Conservation (phyloP, 1,284 basidiomycete genomes). For the Athelia psychrophila region DNA sequence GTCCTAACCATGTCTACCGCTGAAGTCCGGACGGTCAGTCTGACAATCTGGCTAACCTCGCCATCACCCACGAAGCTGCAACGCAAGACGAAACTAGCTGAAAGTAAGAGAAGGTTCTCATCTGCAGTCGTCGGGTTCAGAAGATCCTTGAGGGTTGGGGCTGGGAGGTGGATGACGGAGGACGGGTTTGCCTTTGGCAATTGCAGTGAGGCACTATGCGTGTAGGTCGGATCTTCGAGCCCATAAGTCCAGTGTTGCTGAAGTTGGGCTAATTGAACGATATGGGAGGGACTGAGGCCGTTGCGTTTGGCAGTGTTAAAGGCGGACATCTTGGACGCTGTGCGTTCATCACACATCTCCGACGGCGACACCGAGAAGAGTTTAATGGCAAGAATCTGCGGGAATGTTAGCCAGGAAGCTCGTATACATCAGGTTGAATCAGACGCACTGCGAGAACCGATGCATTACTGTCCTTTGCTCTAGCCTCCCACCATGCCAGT, state of each 20-base stretch:
- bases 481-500: background rate
- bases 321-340: conserved; percentile 9
- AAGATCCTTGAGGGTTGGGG: background rate
- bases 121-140: background rate
- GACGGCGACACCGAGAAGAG: conserved; percentile 11
- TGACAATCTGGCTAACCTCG: no score
- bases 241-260: conserved; percentile 13
- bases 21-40: no score
- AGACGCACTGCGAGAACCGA: conserved; percentile 4
- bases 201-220: conserved; percentile 5
- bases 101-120: background rate
- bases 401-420: background rate
- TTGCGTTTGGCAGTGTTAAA: conserved; percentile 11
- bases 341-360: conserved; percentile 14
- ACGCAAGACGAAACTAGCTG: background rate
- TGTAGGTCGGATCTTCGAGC: conserved; percentile 5
- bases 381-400: conserved; percentile 12
- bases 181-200: conserved; percentile 1
- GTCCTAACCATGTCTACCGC: no score
- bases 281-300: conserved; percentile 5
- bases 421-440: background rate
- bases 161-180: background rate
- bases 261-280: conserved; percentile 8
- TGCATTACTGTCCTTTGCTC: conserved; percentile 3
- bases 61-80: background rate